Evolutionary conservation across 352 stramenopile genomes (phyloP).

Genomic region (Phytophthora sansomeana): DNA sequence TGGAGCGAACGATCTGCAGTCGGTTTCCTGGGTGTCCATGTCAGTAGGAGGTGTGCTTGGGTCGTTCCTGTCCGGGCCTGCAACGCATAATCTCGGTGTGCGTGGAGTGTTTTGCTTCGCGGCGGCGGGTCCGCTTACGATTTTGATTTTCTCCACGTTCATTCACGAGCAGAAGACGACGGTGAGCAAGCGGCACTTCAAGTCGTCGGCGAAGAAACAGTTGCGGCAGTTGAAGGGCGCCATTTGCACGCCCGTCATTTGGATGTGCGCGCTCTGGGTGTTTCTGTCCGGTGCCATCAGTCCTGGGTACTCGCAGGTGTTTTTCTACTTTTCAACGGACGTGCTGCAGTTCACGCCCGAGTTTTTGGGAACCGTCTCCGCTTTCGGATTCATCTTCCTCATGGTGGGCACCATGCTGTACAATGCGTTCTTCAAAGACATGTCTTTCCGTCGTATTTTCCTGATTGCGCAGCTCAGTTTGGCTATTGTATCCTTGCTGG

Average conservation of each 20-base stretch:
- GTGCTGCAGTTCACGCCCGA: conserved; percentile 95
- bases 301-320: conserved; percentile 94
- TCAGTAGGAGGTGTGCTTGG: conserved; percentile 93
- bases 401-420: conserved; percentile 85
- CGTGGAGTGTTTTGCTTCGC: conserved; percentile 94
- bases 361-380: conserved; percentile 93
- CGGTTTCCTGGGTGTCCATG: conserved; percentile 95
- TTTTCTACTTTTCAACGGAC: conserved; percentile 97
- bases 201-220: conserved; percentile 59
- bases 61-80: conserved; percentile 92
- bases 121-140: conserved; percentile 87
- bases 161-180: conserved; percentile 87
- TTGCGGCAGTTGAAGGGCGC: conserved; percentile 76
- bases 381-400: conserved; percentile 81
- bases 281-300: conserved; percentile 95
- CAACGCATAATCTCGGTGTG: conserved; percentile 92
- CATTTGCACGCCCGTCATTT: conserved; percentile 92
- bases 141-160: conserved; percentile 88
- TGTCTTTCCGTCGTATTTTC: conserved; percentile 95
- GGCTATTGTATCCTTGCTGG: conserved; percentile 73
- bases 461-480: conserved; percentile 87
- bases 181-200: conserved; percentile 57
- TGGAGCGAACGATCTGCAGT: conserved; percentile 94
- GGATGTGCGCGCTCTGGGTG: conserved; percentile 96
- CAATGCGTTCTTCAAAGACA: conserved; percentile 89